phyloP scores from a whole-genome alignment of 306 rosid species.

The Acacia acuminata region DNA sequence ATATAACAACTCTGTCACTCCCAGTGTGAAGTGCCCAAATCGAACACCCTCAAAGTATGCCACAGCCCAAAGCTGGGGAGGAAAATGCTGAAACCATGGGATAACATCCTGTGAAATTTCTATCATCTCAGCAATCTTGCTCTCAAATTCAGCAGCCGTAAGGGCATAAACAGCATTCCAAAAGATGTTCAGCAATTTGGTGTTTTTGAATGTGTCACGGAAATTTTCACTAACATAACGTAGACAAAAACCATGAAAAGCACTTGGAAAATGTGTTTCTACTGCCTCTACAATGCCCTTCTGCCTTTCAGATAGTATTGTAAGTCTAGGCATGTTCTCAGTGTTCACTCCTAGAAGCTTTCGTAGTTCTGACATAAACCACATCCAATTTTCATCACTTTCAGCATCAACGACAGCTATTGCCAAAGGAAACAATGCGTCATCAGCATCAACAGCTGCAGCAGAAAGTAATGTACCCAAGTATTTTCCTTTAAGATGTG shows the following conservation, averaged over 20 bases:
- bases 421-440: slow-evolving; percentile 87
- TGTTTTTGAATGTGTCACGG: slow-evolving; percentile 92
- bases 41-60: slow-evolving; percentile 96
- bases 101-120: slow-evolving; percentile 86
- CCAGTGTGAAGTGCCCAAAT: slow-evolving; percentile 85
- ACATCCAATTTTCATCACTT: slow-evolving; percentile 97
- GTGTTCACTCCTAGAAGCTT: slow-evolving; percentile 59
- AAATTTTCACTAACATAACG: slow-evolving; percentile 34
- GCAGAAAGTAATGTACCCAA: slow-evolving; percentile 88
- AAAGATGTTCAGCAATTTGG: slow-evolving; percentile 89
- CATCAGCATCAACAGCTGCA: slow-evolving; percentile 92
- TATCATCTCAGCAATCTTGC: slow-evolving; percentile 85
- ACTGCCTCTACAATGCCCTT: slow-evolving; percentile 8
- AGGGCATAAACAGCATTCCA: slow-evolving; percentile 99
- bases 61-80: slow-evolving; percentile 97
- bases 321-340: slow-evolving; percentile 2
- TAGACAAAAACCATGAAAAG: background rate
- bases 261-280: slow-evolving; percentile 5
- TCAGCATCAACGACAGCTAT: slow-evolving; percentile 88
- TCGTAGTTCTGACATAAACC: slow-evolving; percentile 97
- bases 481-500: slow-evolving; percentile 24
- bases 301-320: slow-evolving; percentile 7
- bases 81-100: slow-evolving; percentile 83
- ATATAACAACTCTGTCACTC: slow-evolving; percentile 89
- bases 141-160: slow-evolving; percentile 87